These are phyloP conservation scores for Alternaria triticimaculans DNA, from an alignment of 2,329 filamentous ascomycete genomes.

Conservation along the genomic window DNA sequence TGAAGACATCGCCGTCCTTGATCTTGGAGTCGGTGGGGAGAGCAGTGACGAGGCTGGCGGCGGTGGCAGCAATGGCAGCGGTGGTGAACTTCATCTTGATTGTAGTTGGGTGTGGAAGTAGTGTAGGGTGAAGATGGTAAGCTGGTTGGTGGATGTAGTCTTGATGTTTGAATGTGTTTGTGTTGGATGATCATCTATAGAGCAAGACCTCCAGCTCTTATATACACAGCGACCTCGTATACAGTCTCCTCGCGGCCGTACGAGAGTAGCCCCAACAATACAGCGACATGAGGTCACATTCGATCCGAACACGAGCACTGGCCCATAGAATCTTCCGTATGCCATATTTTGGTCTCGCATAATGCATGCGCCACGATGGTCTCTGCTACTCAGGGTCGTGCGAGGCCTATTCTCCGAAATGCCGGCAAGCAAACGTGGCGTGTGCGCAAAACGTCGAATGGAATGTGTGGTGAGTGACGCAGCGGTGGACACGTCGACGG, in stretches of 20 bases:
- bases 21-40: conserved; percentile 24
- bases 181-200: conserved; percentile 6
- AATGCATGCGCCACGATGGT: conserved; percentile 4
- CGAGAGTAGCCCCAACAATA: conserved; percentile 7
- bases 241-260: not conserved
- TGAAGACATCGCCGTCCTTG: conserved; percentile 51
- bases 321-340: conserved; percentile 7
- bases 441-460: conserved; percentile 6
- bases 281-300: conserved; percentile 29
- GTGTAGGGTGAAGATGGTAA: conserved; percentile 23
- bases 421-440: not conserved
- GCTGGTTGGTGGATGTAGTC: conserved; percentile 3
- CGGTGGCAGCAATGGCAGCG: conserved; percentile 1
- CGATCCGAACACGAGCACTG: conserved; percentile 16
- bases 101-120: conserved; percentile 22
- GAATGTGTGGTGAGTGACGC: conserved; percentile 4
- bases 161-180: conserved; percentile 5
- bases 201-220: conserved; percentile 8
- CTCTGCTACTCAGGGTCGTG: not conserved
- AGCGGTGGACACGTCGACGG: not conserved
- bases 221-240: conserved; percentile 18
- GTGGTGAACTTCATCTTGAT: conserved; percentile 14
- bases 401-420: not conserved
- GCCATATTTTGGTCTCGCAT: conserved; percentile 13
- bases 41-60: conserved; percentile 9